Evolutionary conservation across 257 asterid genomes (phyloP).

Genomic region (Penstemon eatonii): DNA sequence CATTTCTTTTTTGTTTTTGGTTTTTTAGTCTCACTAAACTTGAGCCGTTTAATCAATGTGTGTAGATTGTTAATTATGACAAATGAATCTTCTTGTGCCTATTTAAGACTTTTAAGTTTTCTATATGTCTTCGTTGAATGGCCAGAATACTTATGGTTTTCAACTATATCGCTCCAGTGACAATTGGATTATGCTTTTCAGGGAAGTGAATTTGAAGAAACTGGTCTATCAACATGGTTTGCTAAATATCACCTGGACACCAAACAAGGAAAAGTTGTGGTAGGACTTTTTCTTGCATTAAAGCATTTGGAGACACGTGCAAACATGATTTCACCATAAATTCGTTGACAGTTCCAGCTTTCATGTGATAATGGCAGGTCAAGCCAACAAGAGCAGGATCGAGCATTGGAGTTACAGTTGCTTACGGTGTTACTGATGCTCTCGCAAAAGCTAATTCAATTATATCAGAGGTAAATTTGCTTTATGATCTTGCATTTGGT

Average conservation of each 20-base stretch:
- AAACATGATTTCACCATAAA: conserved; percentile 2
- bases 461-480: conserved; percentile 66
- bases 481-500: conserved; percentile 22
- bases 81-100: not conserved
- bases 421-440: conserved; percentile 82
- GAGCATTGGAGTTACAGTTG: conserved; percentile 89
- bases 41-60: not conserved
- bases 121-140: not conserved
- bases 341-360: conserved; percentile 27
- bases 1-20: no score
- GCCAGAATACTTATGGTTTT: not conserved
- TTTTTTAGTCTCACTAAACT: no score
- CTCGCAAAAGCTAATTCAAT: conserved; percentile 64
- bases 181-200: conserved; percentile 32
- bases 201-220: conserved; percentile 61
- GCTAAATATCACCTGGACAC: conserved; percentile 49
- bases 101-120: not conserved
- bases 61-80: not conserved
- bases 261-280: conserved; percentile 81
- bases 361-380: conserved; percentile 56
- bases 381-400: conserved; percentile 93
- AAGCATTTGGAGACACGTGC: conserved; percentile 22
- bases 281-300: conserved; percentile 40
- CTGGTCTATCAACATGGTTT: conserved; percentile 63
- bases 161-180: conserved; percentile 13